Evolutionary conservation across 257 asterid species (phyloP).

Genomic region (Cynanchum wilfordii): DNA sequence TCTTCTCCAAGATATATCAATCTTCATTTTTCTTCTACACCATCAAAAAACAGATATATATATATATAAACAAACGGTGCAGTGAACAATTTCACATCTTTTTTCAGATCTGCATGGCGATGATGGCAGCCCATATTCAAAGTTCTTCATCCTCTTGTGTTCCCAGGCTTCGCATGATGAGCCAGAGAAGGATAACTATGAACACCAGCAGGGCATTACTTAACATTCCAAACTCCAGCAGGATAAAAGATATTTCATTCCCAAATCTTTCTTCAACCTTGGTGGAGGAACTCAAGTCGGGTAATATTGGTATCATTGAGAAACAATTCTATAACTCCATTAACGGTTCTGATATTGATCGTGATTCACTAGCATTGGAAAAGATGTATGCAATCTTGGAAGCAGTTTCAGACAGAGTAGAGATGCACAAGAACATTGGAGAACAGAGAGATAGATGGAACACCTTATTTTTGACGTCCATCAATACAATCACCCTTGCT

Average conservation of each 20-base stretch:
- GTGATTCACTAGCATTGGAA: constrained; percentile 10
- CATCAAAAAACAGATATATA: background rate
- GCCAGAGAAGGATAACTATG: background rate
- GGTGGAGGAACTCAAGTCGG: constrained; percentile 6
- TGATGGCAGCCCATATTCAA: constrained; percentile 27
- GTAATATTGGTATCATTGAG: background rate
- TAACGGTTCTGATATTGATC: background rate
- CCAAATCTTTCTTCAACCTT: constrained; percentile 8
- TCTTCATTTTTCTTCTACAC: background rate
- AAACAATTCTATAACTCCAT: background rate
- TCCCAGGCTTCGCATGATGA: background rate
- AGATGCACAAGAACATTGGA: constrained; percentile 48
- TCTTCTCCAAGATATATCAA: background rate
- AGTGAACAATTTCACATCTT: too few species aligned
- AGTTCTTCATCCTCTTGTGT: background rate
- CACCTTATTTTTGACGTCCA: constrained; percentile 41
- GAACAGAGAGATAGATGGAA: constrained; percentile 43
- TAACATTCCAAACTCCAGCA: constrained; percentile 3
- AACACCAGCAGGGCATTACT: background rate
- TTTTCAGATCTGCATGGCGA: constrained; percentile 7
- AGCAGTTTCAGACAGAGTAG: constrained; percentile 50
- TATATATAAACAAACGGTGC: too few species aligned
- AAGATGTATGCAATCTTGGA: constrained; percentile 31
- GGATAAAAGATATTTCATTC: background rate
- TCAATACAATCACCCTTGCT: constrained; percentile 37